Evolutionary conservation across 352 stramenopile species (phyloP).

Genomic region (Globisporangium yorkense): DNA sequence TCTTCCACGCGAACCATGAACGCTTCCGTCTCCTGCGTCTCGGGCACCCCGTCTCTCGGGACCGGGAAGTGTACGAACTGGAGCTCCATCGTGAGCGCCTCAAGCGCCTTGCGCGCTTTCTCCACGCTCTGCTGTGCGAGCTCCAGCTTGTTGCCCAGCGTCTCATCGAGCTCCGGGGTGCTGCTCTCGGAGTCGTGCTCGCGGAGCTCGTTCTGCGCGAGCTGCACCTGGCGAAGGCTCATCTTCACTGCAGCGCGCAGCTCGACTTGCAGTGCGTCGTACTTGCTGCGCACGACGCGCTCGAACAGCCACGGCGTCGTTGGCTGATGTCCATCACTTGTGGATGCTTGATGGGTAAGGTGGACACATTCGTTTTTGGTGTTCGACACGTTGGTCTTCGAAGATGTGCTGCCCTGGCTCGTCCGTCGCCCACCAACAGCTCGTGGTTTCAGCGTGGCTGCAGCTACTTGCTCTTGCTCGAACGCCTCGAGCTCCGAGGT

Average conservation of each 20-base stretch:
- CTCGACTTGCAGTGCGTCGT: constrained; percentile 33
- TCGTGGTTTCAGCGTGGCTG: not conserved
- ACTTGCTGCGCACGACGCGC: constrained; percentile 38
- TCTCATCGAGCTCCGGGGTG: constrained; percentile 14
- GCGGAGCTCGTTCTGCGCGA: constrained; percentile 25
- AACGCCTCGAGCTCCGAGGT: constrained; percentile 27
- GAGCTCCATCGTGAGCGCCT: constrained; percentile 33
- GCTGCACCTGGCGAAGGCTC: constrained; percentile 33
- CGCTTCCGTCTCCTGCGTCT: constrained; percentile 12
- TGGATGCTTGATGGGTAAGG: not conserved
- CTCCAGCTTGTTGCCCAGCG: constrained; percentile 35
- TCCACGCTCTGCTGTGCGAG: constrained; percentile 38
- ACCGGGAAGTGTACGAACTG: constrained; percentile 57
- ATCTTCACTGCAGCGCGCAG: constrained; percentile 30
- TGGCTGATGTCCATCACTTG: not conserved
- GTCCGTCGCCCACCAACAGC: too few relatives aligned
- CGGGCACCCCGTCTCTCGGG: constrained; percentile 25
- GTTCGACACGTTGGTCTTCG: not conserved
- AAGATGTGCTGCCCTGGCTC: not conserved
- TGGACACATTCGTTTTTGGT: not conserved
- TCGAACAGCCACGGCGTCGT: constrained; percentile 39
- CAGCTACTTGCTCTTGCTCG: constrained; percentile 3
- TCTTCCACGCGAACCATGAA: constrained; percentile 40
- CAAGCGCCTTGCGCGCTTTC: constrained; percentile 29
- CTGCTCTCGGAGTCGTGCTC: constrained; percentile 9